Conservation (phyloP, 495 filamentous ascomycete species). For the Xylaria longipes region DNA sequence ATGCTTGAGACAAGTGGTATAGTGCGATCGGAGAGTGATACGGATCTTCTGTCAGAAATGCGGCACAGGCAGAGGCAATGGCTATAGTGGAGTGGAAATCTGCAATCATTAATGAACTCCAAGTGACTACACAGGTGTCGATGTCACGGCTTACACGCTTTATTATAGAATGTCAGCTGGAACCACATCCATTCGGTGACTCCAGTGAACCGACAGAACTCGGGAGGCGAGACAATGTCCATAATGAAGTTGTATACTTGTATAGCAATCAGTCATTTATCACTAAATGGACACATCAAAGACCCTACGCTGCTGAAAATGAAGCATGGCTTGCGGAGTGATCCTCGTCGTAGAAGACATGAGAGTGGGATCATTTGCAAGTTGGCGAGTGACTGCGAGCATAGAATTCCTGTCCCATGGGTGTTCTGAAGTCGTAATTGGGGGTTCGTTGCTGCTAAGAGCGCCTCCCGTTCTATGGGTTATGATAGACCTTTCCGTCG, state of each 20-base stretch:
- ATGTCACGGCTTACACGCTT: constrained; percentile 16
- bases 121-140: neutral
- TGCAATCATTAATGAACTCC: neutral
- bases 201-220: constrained; percentile 14
- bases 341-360: neutral
- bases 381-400: neutral
- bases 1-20: constrained; percentile 20
- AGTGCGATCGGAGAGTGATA: constrained; percentile 15
- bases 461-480: neutral
- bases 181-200: constrained; percentile 10
- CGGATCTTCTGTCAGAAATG: constrained; percentile 10
- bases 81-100: constrained; percentile 24
- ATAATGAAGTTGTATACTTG: constrained; percentile 9
- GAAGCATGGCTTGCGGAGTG: constrained; percentile 2
- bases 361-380: neutral
- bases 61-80: constrained; percentile 15
- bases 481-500: neutral
- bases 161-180: constrained; percentile 13
- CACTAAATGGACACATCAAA: neutral
- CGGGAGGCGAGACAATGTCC: constrained; percentile 2
- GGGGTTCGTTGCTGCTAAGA: neutral
- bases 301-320: constrained; percentile 16
- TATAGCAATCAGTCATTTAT: neutral
- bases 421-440: neutral
- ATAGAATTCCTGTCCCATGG: neutral